phyloP scores from a whole-genome alignment of 306 rosid species.

The Rosa rugosa region DNA sequence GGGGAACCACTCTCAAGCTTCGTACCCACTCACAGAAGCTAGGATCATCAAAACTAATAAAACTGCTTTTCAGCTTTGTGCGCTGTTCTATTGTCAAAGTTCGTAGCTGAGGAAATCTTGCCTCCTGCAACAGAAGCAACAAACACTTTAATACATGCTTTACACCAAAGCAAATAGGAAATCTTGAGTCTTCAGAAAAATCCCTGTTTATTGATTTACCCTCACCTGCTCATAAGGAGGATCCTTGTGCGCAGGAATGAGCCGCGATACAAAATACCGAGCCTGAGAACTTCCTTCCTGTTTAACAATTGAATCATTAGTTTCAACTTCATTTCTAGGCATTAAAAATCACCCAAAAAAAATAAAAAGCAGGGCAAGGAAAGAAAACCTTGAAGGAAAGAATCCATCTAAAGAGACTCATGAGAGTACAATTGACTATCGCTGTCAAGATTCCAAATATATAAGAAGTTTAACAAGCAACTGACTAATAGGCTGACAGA shows the following conservation, averaged over 20 bases:
- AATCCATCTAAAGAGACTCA: slow-evolving; percentile 42
- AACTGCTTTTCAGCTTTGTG: slow-evolving; percentile 87
- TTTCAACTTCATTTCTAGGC: slow-evolving; percentile 22
- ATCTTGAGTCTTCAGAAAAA: too few species aligned
- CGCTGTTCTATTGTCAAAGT: slow-evolving; percentile 69
- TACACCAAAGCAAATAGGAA: neutral
- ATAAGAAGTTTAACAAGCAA: too few species aligned
- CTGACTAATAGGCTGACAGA: too few species aligned
- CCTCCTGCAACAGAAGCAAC: slow-evolving; percentile 60
- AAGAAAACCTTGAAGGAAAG: slow-evolving; percentile 74
- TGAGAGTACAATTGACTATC: too few species aligned
- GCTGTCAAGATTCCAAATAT: too few species aligned
- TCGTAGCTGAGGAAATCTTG: slow-evolving; percentile 81
- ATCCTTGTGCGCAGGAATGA: slow-evolving; percentile 95
- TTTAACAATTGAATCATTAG: slow-evolving; percentile 28
- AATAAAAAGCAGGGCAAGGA: neutral
- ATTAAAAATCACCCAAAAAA: slow-evolving; percentile 8
- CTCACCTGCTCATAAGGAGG: slow-evolving; percentile 99
- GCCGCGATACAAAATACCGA: slow-evolving; percentile 87
- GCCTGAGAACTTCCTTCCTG: slow-evolving; percentile 99
- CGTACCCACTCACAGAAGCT: slow-evolving; percentile 94
- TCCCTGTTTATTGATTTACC: neutral
- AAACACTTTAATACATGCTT: slow-evolving; percentile 14
- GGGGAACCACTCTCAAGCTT: slow-evolving; percentile 77
- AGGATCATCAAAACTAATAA: slow-evolving; percentile 89